Conservation (phyloP, 75 land plant species). For the Chamaecyparis obtusa region DNA sequence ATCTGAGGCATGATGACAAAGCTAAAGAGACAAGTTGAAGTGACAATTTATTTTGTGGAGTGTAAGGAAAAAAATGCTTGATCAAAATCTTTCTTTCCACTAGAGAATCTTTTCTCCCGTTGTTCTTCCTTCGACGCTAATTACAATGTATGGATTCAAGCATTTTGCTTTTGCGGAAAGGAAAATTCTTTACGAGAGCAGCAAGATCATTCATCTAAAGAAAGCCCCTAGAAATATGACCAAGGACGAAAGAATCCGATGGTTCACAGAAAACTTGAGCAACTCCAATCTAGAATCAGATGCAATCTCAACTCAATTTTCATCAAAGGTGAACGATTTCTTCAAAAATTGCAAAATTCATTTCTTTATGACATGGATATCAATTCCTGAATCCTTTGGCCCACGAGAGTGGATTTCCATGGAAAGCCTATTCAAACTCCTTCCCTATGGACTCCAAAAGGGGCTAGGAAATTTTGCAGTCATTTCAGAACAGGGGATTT, state of each 20-base stretch:
- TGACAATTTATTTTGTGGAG: too few relatives aligned
- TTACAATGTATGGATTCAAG: too few relatives aligned
- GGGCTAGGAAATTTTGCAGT: constrained; percentile 37
- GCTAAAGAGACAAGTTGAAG: too few relatives aligned
- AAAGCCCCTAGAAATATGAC: neutral
- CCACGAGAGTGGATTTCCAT: constrained; percentile 40
- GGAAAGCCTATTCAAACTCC: constrained; percentile 55
- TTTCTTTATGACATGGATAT: constrained; percentile 77
- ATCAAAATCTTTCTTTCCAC: too few relatives aligned
- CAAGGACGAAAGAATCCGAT: constrained; percentile 13
- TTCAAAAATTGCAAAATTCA: constrained; percentile 33
- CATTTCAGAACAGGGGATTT: constrained; percentile 18
- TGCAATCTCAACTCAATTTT: constrained; percentile 16
- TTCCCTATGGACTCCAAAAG: constrained; percentile 48
- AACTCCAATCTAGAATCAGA: constrained; percentile 19
- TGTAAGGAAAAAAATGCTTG: too few relatives aligned
- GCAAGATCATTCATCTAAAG: neutral
- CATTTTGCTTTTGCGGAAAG: too few relatives aligned
- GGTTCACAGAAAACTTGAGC: constrained; percentile 12
- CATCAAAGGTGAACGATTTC: constrained; percentile 29
- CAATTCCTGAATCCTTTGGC: constrained; percentile 36
- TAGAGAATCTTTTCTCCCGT: too few relatives aligned
- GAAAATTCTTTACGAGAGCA: too few relatives aligned
- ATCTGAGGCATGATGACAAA: too few relatives aligned
- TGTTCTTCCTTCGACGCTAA: too few relatives aligned